Evolutionary conservation across 371 early-diverging fungal species (phyloP), one percentile per base, ranked within the genome.

Genomic region (Dichotomocladium elegans): DNA sequence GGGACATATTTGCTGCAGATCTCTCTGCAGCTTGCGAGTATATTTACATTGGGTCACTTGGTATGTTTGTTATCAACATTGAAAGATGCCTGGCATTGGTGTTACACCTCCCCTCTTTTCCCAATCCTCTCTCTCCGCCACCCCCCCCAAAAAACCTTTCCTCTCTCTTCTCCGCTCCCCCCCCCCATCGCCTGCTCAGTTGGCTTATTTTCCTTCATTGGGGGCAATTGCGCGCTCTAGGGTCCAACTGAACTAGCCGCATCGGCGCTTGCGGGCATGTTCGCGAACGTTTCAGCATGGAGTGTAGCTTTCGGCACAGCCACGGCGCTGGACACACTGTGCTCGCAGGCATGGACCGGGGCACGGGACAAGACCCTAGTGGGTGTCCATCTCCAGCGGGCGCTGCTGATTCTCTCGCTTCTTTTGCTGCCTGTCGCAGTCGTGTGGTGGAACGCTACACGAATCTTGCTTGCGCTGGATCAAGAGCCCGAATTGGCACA

Each of bases 281-380:
- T 87, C 59, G 87, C 88, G 19, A 87, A 87, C 33, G 90, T 94
- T 5, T 86, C 92, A 11, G 93, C 92, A 22, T 88, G 83, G 78
- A 87, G 89, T 9, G 68, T 92, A 31, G 83, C 88, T 8, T 82
- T 87, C 27, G 93, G 92, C 28, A 74, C 86, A 45, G 83, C 89
- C 4, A 83, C 91, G 1, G 94, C 91, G 0, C 72, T 96, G 19
- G 95, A 96, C 64, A 93, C 94, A 3, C 72, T 96, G 41, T 93
- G 93, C 57, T 85, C 89, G 21, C 95, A 96, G 68, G 81, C 91
- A 21, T 90, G 77, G 66, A 92, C 94, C 0, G 92, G 83, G 0
- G 69, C 84, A 6, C 64, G 59, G 19, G 90, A 93, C 68, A 79
- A 79, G 47, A 82, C 81, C 25, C 60, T 85, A 9, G 68, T 91